Percentiles rank a stretch among this genome's conserved stretches.
Evolutionary conservation across 345 rosid genomes (phyloP).

Genomic region (Aquilaria yunnanensis): DNA sequence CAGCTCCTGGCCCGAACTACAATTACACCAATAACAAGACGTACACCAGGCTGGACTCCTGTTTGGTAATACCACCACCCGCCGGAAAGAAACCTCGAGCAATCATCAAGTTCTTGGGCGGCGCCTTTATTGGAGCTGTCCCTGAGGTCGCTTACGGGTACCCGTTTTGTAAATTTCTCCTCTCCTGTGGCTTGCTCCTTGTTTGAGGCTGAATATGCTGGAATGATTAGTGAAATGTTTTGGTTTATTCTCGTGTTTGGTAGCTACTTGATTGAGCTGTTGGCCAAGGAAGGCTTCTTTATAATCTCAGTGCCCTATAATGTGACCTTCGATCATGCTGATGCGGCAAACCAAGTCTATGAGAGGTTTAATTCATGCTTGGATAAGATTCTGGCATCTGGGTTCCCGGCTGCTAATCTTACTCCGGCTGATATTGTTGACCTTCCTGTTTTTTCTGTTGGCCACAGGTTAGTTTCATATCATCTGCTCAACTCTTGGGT

Average conservation of each 20-base stretch:
- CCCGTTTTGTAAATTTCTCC: neutral
- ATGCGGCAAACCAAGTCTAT: slow-evolving; percentile 62
- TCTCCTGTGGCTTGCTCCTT: neutral
- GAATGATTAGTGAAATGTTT: slow-evolving; percentile 4
- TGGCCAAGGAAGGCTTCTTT: slow-evolving; percentile 85
- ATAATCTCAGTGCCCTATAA: slow-evolving; percentile 77
- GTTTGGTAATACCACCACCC: slow-evolving; percentile 58
- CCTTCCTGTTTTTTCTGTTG: slow-evolving; percentile 80
- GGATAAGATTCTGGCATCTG: slow-evolving; percentile 47
- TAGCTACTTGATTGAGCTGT: slow-evolving; percentile 70
- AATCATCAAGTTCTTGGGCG: slow-evolving; percentile 78
- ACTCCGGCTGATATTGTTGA: slow-evolving; percentile 45
- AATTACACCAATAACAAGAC: slow-evolving; percentile 20
- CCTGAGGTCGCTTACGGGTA: slow-evolving; percentile 92
- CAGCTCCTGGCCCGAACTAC: neutral
- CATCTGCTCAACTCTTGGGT: neutral
- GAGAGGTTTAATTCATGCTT: slow-evolving; percentile 72
- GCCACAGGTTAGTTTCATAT: slow-evolving; percentile 58
- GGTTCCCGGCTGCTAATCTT: slow-evolving; percentile 48
- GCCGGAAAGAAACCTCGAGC: slow-evolving; percentile 51
- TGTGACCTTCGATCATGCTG: slow-evolving; percentile 90
- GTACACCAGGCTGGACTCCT: slow-evolving; percentile 51
- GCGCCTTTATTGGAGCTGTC: slow-evolving; percentile 87
- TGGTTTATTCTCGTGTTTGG: neutral
- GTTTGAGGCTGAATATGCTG: neutral